Base-by-base conservation (phyloP, 2,329 filamentous ascomycete species). In the Venturia nashicola region DNA sequence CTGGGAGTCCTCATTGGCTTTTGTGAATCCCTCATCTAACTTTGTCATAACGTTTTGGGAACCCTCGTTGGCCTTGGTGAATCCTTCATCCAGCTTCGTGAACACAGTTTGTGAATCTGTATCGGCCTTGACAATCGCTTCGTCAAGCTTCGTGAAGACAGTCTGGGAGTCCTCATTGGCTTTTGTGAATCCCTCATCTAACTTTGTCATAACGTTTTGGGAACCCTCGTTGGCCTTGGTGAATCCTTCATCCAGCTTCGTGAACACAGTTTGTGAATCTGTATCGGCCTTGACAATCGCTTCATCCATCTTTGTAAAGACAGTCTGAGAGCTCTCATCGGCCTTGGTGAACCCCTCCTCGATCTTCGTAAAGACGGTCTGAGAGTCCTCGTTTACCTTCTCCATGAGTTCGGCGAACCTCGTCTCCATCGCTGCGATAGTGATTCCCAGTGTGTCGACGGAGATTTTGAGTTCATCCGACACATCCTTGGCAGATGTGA, bases 221-320 rank as follows among this genome's bases (percentile, higher is more conserved):
- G 90, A 92, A 54, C 94, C 91, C 70, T 91, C 87, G 64, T 90
- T 86, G 82, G 93, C 88, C 87, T 43, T 93, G 70, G 96, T 90
- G 64, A 91, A 83, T 0, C 89, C 88, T 62, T 95, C 90, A 0
- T 87, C 89, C 63, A 96, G 85, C 8, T 86, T 87, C 43, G 72
- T 77, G 44, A 81, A 93, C 36, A 96, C 90, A 0, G 89, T 91
- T 76, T 90, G 82, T 93, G 46, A 88, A 75, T 91, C 93, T 71
- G 96, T 90, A 64, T 91, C 83, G 0, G 89, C 88, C 63, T 95
- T 90, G 0, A 87, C 89, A 62, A 96, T 85, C 7, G 86, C 87
- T 42, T 93, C 27, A 27, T 27, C 76, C 71, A 80, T 77, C 20
- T 72, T 73, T 3, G 78, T 78, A 44, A 81, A 93, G 39, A 96